Percentiles rank a stretch among this genome's conserved stretches.
phyloP scores from a whole-genome alignment of 1,284 basidiomycete species.

The Microbotryum silenes-acaulis region DNA sequence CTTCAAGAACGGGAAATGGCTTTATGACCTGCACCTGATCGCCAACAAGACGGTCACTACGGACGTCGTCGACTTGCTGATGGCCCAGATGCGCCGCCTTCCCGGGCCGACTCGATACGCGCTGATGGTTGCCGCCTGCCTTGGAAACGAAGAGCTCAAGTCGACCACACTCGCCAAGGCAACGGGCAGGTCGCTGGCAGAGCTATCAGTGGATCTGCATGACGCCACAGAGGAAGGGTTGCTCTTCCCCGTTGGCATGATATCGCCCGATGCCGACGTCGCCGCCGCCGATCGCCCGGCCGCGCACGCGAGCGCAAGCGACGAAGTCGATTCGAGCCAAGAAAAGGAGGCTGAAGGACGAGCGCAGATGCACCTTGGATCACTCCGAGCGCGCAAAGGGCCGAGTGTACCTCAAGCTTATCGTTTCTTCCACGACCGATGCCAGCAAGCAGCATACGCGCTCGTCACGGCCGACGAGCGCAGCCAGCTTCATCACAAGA shows the following conservation, averaged over 20 bases:
- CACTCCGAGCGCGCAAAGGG: neutral
- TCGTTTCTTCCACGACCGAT: slow-evolving; percentile 30
- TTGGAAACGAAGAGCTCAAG: slow-evolving; percentile 24
- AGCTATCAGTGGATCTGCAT: slow-evolving; percentile 17
- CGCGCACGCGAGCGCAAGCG: neutral
- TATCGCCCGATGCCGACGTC: neutral
- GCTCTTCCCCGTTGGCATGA: slow-evolving; percentile 12
- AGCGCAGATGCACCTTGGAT: neutral
- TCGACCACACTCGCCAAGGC: slow-evolving; percentile 15
- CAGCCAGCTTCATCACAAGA: slow-evolving; percentile 13
- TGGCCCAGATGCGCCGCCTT: slow-evolving; percentile 21
- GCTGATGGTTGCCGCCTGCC: slow-evolving; percentile 23
- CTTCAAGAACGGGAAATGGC: slow-evolving; percentile 12
- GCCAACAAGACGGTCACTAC: slow-evolving; percentile 18
- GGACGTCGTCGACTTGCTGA: slow-evolving; percentile 29
- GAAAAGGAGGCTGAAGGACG: neutral
- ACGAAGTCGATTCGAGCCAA: neutral
- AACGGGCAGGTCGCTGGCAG: neutral
- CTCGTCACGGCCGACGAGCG: slow-evolving; percentile 13
- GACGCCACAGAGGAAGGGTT: slow-evolving; percentile 23
- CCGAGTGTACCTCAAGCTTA: slow-evolving; percentile 3
- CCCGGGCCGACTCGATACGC: slow-evolving; percentile 3
- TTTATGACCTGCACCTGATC: slow-evolving; percentile 24
- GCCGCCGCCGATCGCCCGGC: neutral
- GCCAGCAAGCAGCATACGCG: slow-evolving; percentile 31